Evolutionary conservation across 2,329 filamentous ascomycete species (phyloP), one percentile per base, ranked within the genome.

Genomic region (Rutstroemia sp.): DNA sequence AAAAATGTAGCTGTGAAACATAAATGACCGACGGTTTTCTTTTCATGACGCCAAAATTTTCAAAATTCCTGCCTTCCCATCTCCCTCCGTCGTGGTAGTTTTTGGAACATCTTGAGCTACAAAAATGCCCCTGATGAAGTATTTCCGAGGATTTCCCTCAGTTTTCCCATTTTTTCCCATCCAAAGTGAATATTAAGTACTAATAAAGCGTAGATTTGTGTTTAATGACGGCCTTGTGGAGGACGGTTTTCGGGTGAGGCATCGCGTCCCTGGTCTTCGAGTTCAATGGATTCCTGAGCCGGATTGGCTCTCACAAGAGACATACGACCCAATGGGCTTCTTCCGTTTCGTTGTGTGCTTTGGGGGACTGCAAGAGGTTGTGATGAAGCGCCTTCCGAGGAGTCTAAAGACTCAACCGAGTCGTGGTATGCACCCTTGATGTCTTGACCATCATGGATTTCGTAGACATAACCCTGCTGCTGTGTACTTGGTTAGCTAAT

Each of bases 381-480:
- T 21, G 58, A 47, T 59, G 39, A 51, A 57, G 57, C 23, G 8
- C 61, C 57, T 54, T 65, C 64, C 49, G 65, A 54, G 52, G 64
- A 61, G 1, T 12, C 60, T 21, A 67, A 64, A 37, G 66, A 69
- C 25, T 75, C 72, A 8, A 68, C 64, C 4, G 71, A 70, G n/a
- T 74, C 74, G 8, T 72, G 68, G 61, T 71, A 76, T 12, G 73
- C 73, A 10, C 68, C 70, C 52, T 72, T 73, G 21, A 65, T 67
- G 30, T 75, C 68, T 55, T 75, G 73, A 1, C 72, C 67, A 14
- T 79, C 76, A 14, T 73, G 71, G 49, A 78, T 73, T 62, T 80
- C 78, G 59, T 77, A 78, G 7, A 79, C 74, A 42, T 76, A 75
- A 2, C 76, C 75, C 6, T 69, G 27, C 10, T 30, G 27, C 27